Base-by-base conservation (phyloP, 805 yeast species). In the Kodamaea lidongshanica region DNA sequence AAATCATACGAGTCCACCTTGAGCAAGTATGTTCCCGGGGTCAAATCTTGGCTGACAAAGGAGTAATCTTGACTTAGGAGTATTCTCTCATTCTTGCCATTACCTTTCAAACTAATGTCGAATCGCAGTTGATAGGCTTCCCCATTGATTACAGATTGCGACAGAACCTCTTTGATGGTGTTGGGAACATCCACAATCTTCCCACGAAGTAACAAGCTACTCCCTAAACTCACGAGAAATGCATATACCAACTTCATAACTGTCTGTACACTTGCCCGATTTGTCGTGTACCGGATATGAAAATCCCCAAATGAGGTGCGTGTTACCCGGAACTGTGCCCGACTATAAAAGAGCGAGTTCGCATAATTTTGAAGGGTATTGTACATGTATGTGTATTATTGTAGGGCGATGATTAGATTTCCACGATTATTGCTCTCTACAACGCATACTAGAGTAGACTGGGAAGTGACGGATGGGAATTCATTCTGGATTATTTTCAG, bases 351-450 rank as follows among this genome's bases (percentile, higher is more conserved):
- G n/a, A 7, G 22, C 14, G 15, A n/a, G 16, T 15, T 13, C 15
- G 15, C 15, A 25, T 19, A 32, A 19, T 17, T 39, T 44, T 50
- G 48, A 32, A 30, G 64, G 35, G 40, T 56, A 60, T 62, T 62
- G 66, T 64, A 61, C 67, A 38, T 44, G 70, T 46, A 61, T 61
- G 65, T 52, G 68, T 65, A 65, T 65, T 65, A 65, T 65, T 65
- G 70, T 65, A 63, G 70, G 65, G 70, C 60, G 50, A 41, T 59
- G 46, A 45, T 49, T 52, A 46, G 23, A 35, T 32, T 30, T 45
- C 58, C 49, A 64, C 60, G 58, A 41, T 47, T 53, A 57, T 45
- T 50, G 61, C 70, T 65, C 70, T 64, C 70, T 65, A 65, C 70
- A 65, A 65, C 67, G 50, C 65, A 59, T 61, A 45, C 70, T 45